Percentiles rank a stretch among this genome's conserved stretches.
phyloP scores from a whole-genome alignment of 371 early-diverging fungal species.

The Parasitella parasitica region DNA sequence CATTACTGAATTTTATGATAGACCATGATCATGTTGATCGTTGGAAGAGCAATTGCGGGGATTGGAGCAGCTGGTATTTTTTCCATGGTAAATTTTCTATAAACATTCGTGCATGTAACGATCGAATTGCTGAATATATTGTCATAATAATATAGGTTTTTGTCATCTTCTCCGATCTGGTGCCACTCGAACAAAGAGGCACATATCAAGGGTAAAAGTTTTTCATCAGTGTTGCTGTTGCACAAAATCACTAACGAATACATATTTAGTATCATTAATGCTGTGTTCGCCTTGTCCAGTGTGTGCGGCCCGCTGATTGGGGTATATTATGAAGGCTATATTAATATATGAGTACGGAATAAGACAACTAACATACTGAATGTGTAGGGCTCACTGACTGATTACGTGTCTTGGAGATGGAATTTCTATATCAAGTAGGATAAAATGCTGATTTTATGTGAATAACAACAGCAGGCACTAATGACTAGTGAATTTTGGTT shows the following conservation, averaged over 20 bases:
- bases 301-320: constrained; percentile 51
- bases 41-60: constrained; percentile 59
- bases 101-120: too few species aligned
- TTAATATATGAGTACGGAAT: background rate
- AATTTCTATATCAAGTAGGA: constrained; percentile 47
- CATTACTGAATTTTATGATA: too few species aligned
- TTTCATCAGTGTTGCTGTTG: background rate
- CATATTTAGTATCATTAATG: constrained; percentile 33
- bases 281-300: constrained; percentile 49
- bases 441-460: background rate
- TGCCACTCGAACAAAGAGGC: constrained; percentile 54
- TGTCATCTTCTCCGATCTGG: constrained; percentile 65
- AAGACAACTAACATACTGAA: background rate
- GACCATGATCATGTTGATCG: constrained; percentile 64
- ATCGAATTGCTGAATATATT: too few species aligned
- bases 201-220: constrained; percentile 53
- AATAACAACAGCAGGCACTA: background rate
- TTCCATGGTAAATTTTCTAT: constrained; percentile 26
- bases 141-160: constrained; percentile 42
- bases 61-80: constrained; percentile 67
- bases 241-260: background rate
- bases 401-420: constrained; percentile 40
- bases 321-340: constrained; percentile 17
- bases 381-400: constrained; percentile 35
- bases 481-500: background rate